Base-by-base conservation (phyloP, 371 early-diverging fungal genomes). In the Parasitella parasitica region DNA sequence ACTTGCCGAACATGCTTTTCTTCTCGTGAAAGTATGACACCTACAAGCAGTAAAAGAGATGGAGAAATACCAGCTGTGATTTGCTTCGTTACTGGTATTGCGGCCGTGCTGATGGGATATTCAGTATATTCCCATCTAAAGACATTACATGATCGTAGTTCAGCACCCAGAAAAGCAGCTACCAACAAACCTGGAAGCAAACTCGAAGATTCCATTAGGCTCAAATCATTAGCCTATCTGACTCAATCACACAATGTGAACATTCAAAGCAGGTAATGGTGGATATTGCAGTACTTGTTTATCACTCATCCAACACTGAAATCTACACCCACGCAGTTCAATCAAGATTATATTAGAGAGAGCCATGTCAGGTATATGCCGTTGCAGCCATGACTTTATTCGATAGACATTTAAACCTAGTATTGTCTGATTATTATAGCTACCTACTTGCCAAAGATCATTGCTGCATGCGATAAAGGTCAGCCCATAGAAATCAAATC, bases 311-410 rank as follows among this genome's bases (percentile, higher is more conserved):
- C 32, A 43, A 56, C 32, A 32, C 9, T 18, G 15, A n/a, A n/a
- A n/a, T n/a, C 0, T 20, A 6, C 41, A n/a, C n/a, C n/a, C n/a
- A n/a, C n/a, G n/a, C 15, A 88, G 89, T 59, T 85, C 89, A 16
- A 68, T 82, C 7, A 85, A 86, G 51, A 85, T 90, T 16, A 75
- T 88, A 12, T 72, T 89, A 18, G 87, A 86, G 48, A 78, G 90
- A 46, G 88, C 90, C 37, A 86, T 89, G 80, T 82, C 86, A 34
- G 79, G 84, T 43, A 43, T 1, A 20, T 7, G 4, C 32, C 11
- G 11, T 32, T 32, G 2, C 32, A 32, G 11, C 32, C 11, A 32
- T n/a, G n/a, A n/a, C n/a, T n/a, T n/a, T n/a, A n/a, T n/a, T n/a
- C n/a, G n/a, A n/a, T n/a, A n/a, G n/a, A n/a, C n/a, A n/a, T n/a